Conservation (phyloP, 805 yeast species). For the Torulaspora microellipsoides region DNA sequence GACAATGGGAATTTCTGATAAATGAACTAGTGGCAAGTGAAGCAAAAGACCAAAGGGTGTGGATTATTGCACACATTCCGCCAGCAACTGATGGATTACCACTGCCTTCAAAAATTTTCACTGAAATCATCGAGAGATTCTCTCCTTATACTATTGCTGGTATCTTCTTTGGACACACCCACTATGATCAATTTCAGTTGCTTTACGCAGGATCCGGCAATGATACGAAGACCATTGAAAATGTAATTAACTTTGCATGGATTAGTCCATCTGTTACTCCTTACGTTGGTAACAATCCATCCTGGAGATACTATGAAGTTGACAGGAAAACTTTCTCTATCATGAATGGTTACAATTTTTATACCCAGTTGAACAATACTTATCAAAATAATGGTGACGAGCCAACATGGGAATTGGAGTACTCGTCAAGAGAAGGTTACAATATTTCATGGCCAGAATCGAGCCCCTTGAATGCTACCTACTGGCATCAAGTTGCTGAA, state of each 20-base stretch:
- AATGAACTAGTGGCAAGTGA: slow-evolving; percentile 62
- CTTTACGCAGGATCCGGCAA: slow-evolving; percentile 47
- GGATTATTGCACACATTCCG: slow-evolving; percentile 71
- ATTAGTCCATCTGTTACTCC: slow-evolving; percentile 66
- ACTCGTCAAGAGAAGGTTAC: slow-evolving; percentile 58
- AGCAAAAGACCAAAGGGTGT: slow-evolving; percentile 54
- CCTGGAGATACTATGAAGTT: slow-evolving; percentile 69
- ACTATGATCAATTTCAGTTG: slow-evolving; percentile 60
- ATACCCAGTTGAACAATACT: slow-evolving; percentile 55
- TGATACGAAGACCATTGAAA: slow-evolving; percentile 39
- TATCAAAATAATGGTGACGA: slow-evolving; percentile 49
- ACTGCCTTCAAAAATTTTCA: slow-evolving; percentile 50
- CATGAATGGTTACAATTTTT: slow-evolving; percentile 56
- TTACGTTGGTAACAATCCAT: slow-evolving; percentile 54
- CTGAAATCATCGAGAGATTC: slow-evolving; percentile 58
- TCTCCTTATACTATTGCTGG: slow-evolving; percentile 66
- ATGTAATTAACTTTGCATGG: slow-evolving; percentile 56
- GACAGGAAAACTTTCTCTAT: slow-evolving; percentile 57
- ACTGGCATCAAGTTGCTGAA: slow-evolving; percentile 57
- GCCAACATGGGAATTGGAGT: slow-evolving; percentile 59
- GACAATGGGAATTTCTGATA: slow-evolving; percentile 56
- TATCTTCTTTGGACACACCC: slow-evolving; percentile 68
- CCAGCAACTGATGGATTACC: slow-evolving; percentile 58
- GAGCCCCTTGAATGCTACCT: slow-evolving; percentile 61
- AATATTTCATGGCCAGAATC: slow-evolving; percentile 50